phyloP scores from a whole-genome alignment of 2,329 filamentous ascomycete species.

The Nectriaceae sp. region DNA sequence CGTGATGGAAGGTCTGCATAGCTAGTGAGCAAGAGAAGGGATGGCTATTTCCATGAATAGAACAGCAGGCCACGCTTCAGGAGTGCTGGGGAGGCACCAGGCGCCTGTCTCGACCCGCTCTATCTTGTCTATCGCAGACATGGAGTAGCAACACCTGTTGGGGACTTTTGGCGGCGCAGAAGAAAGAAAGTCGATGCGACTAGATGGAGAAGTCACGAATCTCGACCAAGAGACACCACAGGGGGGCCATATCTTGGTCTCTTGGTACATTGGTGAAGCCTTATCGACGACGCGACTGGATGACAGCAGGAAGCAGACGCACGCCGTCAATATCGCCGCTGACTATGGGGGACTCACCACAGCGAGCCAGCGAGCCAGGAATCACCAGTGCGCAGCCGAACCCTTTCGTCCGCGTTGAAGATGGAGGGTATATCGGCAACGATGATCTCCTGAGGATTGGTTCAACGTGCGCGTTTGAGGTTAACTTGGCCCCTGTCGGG shows the following conservation, averaged over 20 bases:
- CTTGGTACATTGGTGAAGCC: neutral
- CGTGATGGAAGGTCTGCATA: conserved; percentile 9
- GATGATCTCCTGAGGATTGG: conserved; percentile 7
- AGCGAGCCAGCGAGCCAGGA: neutral
- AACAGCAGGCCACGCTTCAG: neutral
- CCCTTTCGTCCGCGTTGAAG: neutral
- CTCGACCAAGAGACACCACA: neutral
- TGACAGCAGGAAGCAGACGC: neutral
- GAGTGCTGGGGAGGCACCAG: conserved; percentile 12
- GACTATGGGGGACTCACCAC: too few species aligned
- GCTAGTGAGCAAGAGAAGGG: neutral
- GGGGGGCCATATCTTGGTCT: neutral
- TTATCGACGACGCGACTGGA: neutral
- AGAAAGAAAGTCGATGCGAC: neutral
- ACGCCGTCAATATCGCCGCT: too few species aligned
- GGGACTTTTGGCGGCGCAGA: conserved; percentile 3
- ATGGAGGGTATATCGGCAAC: conserved; percentile 22
- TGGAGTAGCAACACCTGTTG: conserved; percentile 23
- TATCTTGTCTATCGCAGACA: conserved; percentile 13
- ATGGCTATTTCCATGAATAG: neutral
- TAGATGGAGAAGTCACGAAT: neutral
- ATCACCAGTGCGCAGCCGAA: neutral
- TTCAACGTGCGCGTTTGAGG: conserved; percentile 28
- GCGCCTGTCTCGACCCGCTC: conserved; percentile 9
- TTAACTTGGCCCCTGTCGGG: conserved; percentile 20